Conservation (phyloP, 805 yeast genomes). For the Barnettozyma botsteinii region DNA sequence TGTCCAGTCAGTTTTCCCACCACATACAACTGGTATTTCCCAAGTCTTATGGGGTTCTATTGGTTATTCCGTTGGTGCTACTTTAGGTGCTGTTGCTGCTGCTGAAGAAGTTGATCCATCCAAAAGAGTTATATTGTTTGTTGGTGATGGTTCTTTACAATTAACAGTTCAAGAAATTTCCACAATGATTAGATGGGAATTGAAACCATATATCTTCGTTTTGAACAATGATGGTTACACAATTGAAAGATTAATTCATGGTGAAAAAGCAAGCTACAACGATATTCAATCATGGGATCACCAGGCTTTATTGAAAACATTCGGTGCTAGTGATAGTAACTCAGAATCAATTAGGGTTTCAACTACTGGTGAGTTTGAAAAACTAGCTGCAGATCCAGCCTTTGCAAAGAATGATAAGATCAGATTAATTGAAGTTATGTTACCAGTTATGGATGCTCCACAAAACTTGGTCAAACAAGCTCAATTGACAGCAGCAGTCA, state of each 20-base stretch:
- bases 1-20: slow-evolving; percentile 59
- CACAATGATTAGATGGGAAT: slow-evolving; percentile 60
- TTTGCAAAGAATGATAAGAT: slow-evolving; percentile 54
- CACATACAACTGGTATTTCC: slow-evolving; percentile 56
- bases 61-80: slow-evolving; percentile 39
- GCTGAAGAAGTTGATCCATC: slow-evolving; percentile 48
- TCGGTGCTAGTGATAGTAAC: slow-evolving; percentile 36
- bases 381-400: slow-evolving; percentile 38
- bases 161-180: slow-evolving; percentile 70
- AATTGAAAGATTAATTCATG: slow-evolving; percentile 70
- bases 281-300: slow-evolving; percentile 68
- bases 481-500: slow-evolving; percentile 47
- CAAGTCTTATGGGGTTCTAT: slow-evolving; percentile 76
- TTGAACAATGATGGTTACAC: slow-evolving; percentile 73
- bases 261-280: slow-evolving; percentile 58
- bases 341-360: slow-evolving; percentile 51
- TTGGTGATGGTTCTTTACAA: slow-evolving; percentile 75
- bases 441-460: slow-evolving; percentile 68
- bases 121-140: slow-evolving; percentile 59
- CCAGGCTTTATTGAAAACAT: slow-evolving; percentile 45
- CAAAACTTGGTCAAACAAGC: slow-evolving; percentile 62
- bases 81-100: slow-evolving; percentile 13
- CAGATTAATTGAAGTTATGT: slow-evolving; percentile 62
- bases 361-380: slow-evolving; percentile 53
- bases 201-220: slow-evolving; percentile 62